Evolutionary conservation across 1,139 yeast genomes (phyloP).

Genomic region (Candida labiduridarum): DNA sequence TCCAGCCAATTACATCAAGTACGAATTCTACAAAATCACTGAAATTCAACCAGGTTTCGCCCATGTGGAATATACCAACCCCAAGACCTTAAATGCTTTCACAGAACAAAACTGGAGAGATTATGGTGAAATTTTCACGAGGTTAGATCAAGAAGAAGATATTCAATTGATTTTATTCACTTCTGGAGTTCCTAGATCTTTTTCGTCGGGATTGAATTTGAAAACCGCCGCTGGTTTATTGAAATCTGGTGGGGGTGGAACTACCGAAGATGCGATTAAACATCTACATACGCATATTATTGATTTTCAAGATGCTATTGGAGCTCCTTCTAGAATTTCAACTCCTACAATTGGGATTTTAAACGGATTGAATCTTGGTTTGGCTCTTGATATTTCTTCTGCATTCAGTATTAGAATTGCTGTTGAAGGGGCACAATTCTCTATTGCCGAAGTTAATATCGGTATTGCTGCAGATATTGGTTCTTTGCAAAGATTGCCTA

Average conservation of each 20-base stretch:
- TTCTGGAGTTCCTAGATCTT: conserved; percentile 57
- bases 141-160: conserved; percentile 46
- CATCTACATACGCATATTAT: conserved; percentile 43
- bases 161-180: conserved; percentile 59
- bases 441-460: conserved; percentile 70
- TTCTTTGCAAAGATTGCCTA: conserved; percentile 68
- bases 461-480: conserved; percentile 86
- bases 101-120: conserved; percentile 56
- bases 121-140: conserved; percentile 51
- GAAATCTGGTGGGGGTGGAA: background rate
- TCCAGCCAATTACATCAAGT: conserved; percentile 28
- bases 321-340: conserved; percentile 45
- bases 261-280: conserved; percentile 22
- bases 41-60: conserved; percentile 51
- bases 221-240: conserved; percentile 33
- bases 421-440: conserved; percentile 53
- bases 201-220: conserved; percentile 70
- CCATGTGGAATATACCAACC: conserved; percentile 67
- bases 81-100: conserved; percentile 63
- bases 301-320: conserved; percentile 61
- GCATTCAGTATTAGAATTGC: conserved; percentile 63
- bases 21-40: conserved; percentile 42
- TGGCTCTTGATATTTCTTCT: conserved; percentile 68
- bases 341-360: conserved; percentile 53
- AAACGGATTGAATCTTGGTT: conserved; percentile 56